Base-by-base conservation (phyloP, 192 early-diverging fungal genomes). In the Backusella liffmaniae region DNA sequence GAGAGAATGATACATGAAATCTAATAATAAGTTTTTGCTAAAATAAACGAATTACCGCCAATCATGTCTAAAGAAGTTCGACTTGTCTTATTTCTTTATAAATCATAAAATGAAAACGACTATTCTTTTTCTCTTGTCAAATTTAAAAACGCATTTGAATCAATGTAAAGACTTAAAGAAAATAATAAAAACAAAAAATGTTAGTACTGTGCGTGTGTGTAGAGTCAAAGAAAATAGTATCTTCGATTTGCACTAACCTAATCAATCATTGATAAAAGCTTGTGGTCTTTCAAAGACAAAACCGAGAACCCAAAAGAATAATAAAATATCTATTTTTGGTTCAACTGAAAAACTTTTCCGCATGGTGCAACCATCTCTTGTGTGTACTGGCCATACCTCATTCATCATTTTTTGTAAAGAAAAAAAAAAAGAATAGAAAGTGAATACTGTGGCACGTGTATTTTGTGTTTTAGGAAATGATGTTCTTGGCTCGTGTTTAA, bases 261-360 rank as follows among this genome's bases (percentile, higher is more conserved):
- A 39, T 39, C 37, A 39, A 10, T 39, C 37, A 39, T n/a, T n/a
- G 46, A 51, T 51, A 51, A n/a, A 51, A 18, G 46, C n/a, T 2
- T 53, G n/a, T 21, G 16, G 16, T 18, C 18, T 53, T 18, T 53
- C 18, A 8, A 44, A 44, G 5, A 16, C 15, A 44, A 18, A 53
- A 21, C n/a, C 21, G 35, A 67, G 18, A 35, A 67, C 66, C 66
- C 34, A 67, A 67, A 67, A 36, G 34, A 36, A 67, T 67, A 18
- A 67, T 36, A 67, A 36, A 67, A 67, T 67, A 21, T 67, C 66
- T 67, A 67, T 67, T 67, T 67, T 67, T 67, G 66, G 36, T 34
- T 23, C 51, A 53, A 9, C 16, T 53, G n/a, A 53, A 53, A 53
- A 44, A 16, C 16, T 18, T 53, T 53, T 53, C 51, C 51, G 51